Conservation (phyloP, 2,329 filamentous ascomycete species). For the Botrytis porri region DNA sequence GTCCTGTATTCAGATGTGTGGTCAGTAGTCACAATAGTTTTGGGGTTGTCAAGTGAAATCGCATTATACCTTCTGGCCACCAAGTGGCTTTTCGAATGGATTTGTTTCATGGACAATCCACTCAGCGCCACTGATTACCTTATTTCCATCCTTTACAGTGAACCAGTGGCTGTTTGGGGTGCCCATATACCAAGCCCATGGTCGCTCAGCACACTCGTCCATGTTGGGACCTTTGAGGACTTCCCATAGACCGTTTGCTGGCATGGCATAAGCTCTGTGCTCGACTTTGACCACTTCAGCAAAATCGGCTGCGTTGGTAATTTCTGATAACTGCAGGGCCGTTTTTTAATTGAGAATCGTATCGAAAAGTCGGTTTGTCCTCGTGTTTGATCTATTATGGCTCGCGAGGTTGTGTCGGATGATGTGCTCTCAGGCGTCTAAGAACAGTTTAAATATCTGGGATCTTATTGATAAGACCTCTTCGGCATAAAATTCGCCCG, state of each 20-base stretch:
- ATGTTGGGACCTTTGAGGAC: not conserved
- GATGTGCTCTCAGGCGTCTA: too few relatives aligned
- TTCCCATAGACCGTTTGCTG: constrained; percentile 6
- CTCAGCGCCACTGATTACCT: constrained; percentile 2
- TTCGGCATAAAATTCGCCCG: too few relatives aligned
- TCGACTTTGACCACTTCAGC: not conserved
- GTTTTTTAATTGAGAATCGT: not conserved
- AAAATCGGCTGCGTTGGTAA: not conserved
- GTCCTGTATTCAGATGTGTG: not conserved
- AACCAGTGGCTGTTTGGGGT: constrained; percentile 6
- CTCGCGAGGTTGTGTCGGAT: too few relatives aligned
- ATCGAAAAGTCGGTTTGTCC: too few relatives aligned
- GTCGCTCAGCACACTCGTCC: not conserved
- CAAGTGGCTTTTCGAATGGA: not conserved
- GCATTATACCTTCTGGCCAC: constrained; percentile 9
- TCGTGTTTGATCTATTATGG: too few relatives aligned
- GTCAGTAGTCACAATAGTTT: not conserved
- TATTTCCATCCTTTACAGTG: not conserved
- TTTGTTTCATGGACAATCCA: constrained; percentile 9
- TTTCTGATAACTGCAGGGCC: not conserved
- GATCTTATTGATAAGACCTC: too few relatives aligned
- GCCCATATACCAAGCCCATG: not conserved
- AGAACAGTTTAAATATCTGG: too few relatives aligned
- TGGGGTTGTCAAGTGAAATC: not conserved
- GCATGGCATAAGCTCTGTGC: not conserved